A percentile compares a stretch with the other conserved stretches of the same genome.
Evolutionary conservation across 345 rosid species (phyloP).

Genomic region (Euphorbia tirucalli): DNA sequence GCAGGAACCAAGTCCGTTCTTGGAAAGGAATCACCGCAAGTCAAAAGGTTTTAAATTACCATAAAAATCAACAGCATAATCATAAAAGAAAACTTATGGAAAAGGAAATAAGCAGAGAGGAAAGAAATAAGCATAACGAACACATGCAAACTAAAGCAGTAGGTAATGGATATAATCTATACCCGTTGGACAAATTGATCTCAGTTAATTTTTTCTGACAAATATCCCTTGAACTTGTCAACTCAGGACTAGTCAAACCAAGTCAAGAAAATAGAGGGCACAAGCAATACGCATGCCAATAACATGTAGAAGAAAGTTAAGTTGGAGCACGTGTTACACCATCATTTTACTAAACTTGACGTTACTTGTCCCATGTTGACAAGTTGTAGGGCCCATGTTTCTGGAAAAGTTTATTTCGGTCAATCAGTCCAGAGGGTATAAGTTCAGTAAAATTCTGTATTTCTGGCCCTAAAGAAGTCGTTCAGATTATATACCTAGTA

Average conservation of each 20-base stretch:
- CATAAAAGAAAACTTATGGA: background rate
- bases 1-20: conserved; percentile 93
- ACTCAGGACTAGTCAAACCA: background rate
- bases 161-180: background rate
- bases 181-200: background rate
- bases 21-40: background rate
- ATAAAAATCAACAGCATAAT: background rate
- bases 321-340: background rate
- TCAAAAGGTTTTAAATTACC: background rate
- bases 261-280: background rate
- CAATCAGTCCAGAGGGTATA: background rate
- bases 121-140: background rate
- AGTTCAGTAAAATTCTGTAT: too few relatives aligned
- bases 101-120: conserved; percentile 6
- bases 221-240: background rate
- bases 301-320: background rate
- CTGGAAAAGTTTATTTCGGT: background rate
- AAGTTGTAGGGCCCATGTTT: background rate
- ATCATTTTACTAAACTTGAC: background rate
- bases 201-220: too few relatives aligned
- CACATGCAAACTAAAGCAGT: background rate
- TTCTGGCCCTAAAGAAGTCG: background rate
- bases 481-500: conserved; percentile 55
- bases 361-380: background rate
- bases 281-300: background rate